Conservation (phyloP, 257 asterid species). For the Fraxinus americana region DNA sequence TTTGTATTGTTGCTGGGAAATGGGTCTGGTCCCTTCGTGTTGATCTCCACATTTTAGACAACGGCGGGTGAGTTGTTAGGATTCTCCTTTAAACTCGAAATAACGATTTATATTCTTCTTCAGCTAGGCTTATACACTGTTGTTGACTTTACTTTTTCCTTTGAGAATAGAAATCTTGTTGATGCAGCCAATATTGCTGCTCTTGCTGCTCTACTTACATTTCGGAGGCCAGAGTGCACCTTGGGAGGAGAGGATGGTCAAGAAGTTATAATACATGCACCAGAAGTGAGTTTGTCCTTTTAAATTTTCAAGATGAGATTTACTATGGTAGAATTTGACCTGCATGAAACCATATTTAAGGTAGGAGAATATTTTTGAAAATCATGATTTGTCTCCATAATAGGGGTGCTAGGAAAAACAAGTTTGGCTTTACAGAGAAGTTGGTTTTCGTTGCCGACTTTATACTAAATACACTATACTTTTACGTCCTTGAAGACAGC, state of each 20-base stretch:
- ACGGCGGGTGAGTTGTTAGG: constrained; percentile 73
- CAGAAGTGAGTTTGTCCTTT: constrained; percentile 57
- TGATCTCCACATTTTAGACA: constrained; percentile 90
- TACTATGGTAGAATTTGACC: constrained; percentile 7
- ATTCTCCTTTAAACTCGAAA: constrained; percentile 4
- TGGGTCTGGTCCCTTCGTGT: constrained; percentile 93
- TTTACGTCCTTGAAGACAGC: background rate
- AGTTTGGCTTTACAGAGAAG: background rate
- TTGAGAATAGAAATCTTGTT: constrained; percentile 71
- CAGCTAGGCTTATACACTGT: background rate
- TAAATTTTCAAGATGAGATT: background rate
- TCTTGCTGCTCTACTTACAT: constrained; percentile 85
- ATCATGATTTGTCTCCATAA: constrained; percentile 15
- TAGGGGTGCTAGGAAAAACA: background rate
- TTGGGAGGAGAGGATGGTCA: constrained; percentile 85
- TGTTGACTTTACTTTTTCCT: constrained; percentile 9
- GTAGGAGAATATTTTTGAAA: background rate
- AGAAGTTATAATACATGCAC: constrained; percentile 83
- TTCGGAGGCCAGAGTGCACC: constrained; percentile 89
- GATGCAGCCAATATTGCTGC: constrained; percentile 99
- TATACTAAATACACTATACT: background rate
- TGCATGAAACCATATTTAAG: background rate
- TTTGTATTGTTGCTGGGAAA: constrained; percentile 92
- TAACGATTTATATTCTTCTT: constrained; percentile 15
- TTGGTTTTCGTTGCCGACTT: constrained; percentile 2